Conservation (phyloP, 2,329 filamentous ascomycete genomes). For the Colletotrichum sp. region DNA sequence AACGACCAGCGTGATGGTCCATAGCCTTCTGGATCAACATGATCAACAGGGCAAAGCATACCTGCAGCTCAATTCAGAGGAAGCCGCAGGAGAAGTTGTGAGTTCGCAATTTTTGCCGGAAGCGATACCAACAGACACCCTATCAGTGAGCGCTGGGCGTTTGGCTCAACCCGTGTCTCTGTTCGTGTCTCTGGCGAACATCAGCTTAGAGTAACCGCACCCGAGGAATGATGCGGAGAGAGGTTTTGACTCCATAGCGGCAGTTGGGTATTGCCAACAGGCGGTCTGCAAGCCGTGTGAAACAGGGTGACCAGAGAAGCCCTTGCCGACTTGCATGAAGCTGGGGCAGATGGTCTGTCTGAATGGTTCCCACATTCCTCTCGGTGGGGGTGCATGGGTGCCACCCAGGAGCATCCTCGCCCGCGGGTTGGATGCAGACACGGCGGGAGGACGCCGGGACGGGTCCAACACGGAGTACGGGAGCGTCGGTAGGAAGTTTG, state of each 20-base stretch:
- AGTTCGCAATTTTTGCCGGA: background rate
- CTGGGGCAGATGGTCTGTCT: background rate
- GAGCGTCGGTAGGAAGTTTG: background rate
- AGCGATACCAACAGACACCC: background rate
- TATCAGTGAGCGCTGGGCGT: background rate
- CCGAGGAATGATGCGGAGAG: background rate
- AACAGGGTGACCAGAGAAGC: background rate
- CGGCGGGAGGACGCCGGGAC: background rate
- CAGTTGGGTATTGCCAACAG: background rate
- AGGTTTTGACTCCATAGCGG: background rate
- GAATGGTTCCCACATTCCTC: background rate
- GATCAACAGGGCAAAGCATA: background rate
- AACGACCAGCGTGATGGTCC: background rate
- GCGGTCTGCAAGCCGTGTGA: slow-evolving; percentile 11
- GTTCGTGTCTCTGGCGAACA: background rate
- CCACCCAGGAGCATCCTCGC: background rate
- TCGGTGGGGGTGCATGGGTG: background rate
- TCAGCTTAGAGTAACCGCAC: background rate
- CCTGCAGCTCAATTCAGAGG: background rate
- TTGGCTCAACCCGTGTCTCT: background rate
- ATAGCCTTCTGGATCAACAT: background rate
- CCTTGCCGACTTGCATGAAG: slow-evolving; percentile 1
- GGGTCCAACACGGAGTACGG: background rate
- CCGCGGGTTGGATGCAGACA: background rate
- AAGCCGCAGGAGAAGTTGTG: background rate